A percentile compares a stretch with the other conserved stretches of the same genome.
These are phyloP conservation scores for Scheffersomyces segobiensis DNA, from an alignment of 1,139 yeast species.

Conservation along the genomic window DNA sequence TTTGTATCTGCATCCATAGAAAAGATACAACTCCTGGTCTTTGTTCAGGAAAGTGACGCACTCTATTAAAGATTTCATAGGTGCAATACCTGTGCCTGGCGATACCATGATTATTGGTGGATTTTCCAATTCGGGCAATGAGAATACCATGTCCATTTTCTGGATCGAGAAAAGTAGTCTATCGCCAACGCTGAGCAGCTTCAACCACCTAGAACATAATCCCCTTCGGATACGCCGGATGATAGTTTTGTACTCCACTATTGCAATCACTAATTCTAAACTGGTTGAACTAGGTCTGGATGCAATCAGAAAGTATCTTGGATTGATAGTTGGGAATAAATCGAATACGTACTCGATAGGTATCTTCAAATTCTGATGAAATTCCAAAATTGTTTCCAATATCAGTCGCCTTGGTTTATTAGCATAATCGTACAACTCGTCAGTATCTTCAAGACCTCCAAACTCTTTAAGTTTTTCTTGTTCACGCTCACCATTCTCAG, in stretches of 20 bases:
- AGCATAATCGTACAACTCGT: conserved; percentile 85
- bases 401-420: conserved; percentile 88
- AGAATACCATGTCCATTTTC: conserved; percentile 42
- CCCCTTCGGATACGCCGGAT: conserved; percentile 78
- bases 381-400: conserved; percentile 80
- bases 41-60: conserved; percentile 15
- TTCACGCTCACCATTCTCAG: conserved; percentile 56
- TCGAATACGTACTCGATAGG: conserved; percentile 79
- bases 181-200: conserved; percentile 48
- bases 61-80: conserved; percentile 69
- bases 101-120: conserved; percentile 72
- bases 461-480: conserved; percentile 75
- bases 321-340: conserved; percentile 73
- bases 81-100: conserved; percentile 95
- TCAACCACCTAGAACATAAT: conserved; percentile 78
- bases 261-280: conserved; percentile 71
- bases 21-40: conserved; percentile 44
- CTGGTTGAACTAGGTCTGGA: conserved; percentile 47
- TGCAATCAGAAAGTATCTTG: conserved; percentile 83
- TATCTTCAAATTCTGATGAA: conserved; percentile 62
- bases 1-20: conserved; percentile 74
- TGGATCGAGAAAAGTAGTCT: conserved; percentile 57
- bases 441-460: conserved; percentile 67
- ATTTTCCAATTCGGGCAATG: conserved; percentile 11
- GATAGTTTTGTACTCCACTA: conserved; percentile 85